Base-by-base conservation (phyloP, 2,329 filamentous ascomycete genomes). In the Neospermospora avenae region DNA sequence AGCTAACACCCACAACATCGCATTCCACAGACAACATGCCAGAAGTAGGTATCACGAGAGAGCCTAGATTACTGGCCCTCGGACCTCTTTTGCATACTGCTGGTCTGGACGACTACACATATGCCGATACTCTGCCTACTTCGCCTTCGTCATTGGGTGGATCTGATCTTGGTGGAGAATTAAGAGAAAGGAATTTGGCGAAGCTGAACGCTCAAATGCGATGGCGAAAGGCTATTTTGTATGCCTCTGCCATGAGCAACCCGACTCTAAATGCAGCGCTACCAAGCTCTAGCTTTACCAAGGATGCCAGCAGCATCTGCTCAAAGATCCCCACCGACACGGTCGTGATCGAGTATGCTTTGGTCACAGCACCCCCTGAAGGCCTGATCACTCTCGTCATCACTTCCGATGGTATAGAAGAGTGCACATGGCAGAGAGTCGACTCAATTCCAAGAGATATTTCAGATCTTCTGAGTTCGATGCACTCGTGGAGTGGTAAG, bases 31-130 rank as follows among this genome's bases (percentile, higher is more conserved):
- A 24, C 20, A n/a, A 34, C 22, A 45, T 45, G 20, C 7, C 18
- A 16, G 39, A 55, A 28, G 20, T 46, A 11, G 8, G n/a, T 20
- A 5, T 41, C 7, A 20, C 6, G 13, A 46, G 37, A 35, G 39
- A 55, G 18, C 34, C 53, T 31, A 39, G 53, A 22, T 46, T 14
- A 14, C 31, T 55, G 39, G 55, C 45, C 24, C 42, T 57, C 16
- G 42, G 55, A 1, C 28, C 55, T 2, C 55, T 57, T 41, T 24
- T 57, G 18, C 42, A 57, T 49, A 57, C 55, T 8, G 42, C 55
- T 37, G 34, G 45, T 4, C 16, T 51, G 22, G 55, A 57, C 31
- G 55, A 57, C 20, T 57, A 57, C 34, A 57, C 49, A 24, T 48
- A 31, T 20, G 22, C 55, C n/a, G 44, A 57, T 41, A 25, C 25